Base-by-base conservation (phyloP, 345 rosid species). In the Schrenkiella parvula region DNA sequence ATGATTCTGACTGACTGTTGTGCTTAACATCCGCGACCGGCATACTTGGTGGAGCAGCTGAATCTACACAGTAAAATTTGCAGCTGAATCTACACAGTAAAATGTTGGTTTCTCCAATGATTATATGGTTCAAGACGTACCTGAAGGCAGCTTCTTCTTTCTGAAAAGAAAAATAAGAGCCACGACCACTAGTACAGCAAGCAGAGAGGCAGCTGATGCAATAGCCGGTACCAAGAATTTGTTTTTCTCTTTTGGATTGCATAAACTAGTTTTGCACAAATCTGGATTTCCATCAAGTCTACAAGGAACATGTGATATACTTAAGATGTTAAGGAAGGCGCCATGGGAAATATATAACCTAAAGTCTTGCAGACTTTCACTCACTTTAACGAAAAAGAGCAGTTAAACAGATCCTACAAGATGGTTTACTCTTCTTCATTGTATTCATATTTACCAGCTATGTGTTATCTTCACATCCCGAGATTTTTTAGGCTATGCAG, bases 241-340 rank as follows among this genome's bases (percentile, higher is more conserved):
- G 0, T 43, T 68, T n/a, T 50, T 50, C 15, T 73, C 15, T 18
- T 48, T 8, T 28, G 4, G 15, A 13, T 35, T 41, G 62, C 82
- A 80, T 9, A 78, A 69, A 26, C 22, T 35, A 4, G 15, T 6
- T 29, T 1, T 6, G 2, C 83, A 77, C 11, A 81, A 68, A 17
- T 74, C 8, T 66, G 82, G 71, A 35, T 81, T 81, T 51, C 81
- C 80, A 0, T 41, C 80, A 28, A 73, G 22, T 13, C 82, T 81
- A 21, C 29, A 41, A 28, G 1, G 1, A 38, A 51, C 35, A 75
- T 15, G 39, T 0, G 4, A 52, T 50, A 31, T 51, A 64, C 6
- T 17, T 13, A 64, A 64, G 19, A 26, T 66, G 6, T 66, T 34
- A 34, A 15, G 5, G 7, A 43, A 39, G 1, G 6, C 8, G 22